These are phyloP conservation scores for Tribonema minus DNA, from an alignment of 108 stramenopile species.

Conservation along the genomic window DNA sequence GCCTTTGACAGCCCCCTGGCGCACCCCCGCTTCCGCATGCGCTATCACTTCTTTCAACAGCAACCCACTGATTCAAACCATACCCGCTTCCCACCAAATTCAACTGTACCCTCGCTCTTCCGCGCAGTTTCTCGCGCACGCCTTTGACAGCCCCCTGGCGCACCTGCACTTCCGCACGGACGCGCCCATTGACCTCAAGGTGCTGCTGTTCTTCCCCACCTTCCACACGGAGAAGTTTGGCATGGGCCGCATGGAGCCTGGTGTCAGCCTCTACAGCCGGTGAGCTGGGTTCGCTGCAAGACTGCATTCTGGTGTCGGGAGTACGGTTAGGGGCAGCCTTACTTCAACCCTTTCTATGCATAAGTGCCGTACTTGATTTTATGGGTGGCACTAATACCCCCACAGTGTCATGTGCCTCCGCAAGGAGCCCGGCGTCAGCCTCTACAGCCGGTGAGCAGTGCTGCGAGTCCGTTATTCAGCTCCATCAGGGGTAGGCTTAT, in stretches of 20 bases:
- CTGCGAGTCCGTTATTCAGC: no score
- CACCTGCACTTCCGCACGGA: slow-evolving; percentile 88
- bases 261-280: slow-evolving; percentile 78
- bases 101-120: no score
- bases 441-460: slow-evolving; percentile 61
- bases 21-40: no score
- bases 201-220: slow-evolving; percentile 85
- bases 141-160: slow-evolving; percentile 74
- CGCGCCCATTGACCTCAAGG: slow-evolving; percentile 95
- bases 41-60: no score
- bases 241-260: slow-evolving; percentile 93
- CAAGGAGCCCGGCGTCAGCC: slow-evolving; percentile 89
- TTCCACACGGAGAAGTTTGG: slow-evolving; percentile 97
- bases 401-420: no score
- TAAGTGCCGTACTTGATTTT: no score
- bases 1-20: slow-evolving; percentile 74
- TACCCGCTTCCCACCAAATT: no score
- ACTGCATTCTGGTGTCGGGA: no score
- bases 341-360: not conserved
- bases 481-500: no score
- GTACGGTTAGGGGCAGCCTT: no score
- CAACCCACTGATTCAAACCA: no score
- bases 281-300: not conserved
- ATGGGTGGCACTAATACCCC: no score
- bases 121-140: slow-evolving; percentile 72